Evolutionary conservation across 2,329 filamentous ascomycete genomes (phyloP).

Genomic region (Taxawa tesnikishii): DNA sequence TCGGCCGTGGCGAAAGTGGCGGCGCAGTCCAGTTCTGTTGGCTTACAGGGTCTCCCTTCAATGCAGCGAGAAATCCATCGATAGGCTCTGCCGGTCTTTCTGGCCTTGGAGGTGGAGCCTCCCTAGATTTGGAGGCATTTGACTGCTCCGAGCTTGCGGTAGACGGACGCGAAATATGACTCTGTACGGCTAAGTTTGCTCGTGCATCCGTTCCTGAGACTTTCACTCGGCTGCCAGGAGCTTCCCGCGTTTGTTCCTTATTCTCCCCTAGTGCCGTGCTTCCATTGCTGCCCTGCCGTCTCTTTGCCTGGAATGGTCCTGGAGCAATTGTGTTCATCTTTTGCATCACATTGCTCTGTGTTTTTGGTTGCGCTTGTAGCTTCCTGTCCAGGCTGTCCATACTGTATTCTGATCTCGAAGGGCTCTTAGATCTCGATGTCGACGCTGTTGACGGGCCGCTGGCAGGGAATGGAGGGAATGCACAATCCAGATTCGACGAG

Average conservation of each 20-base stretch:
- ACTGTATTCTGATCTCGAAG: background rate
- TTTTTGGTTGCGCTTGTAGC: slow-evolving; percentile 29
- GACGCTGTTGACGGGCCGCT: slow-evolving; percentile 14
- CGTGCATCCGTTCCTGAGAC: too few species aligned
- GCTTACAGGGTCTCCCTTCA: slow-evolving; percentile 4
- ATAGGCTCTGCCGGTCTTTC: slow-evolving; percentile 15
- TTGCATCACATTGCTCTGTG: slow-evolving; percentile 34
- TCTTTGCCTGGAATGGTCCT: slow-evolving; percentile 45
- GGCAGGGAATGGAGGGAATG: slow-evolving; percentile 41
- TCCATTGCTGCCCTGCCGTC: background rate
- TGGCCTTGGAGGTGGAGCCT: slow-evolving; percentile 16
- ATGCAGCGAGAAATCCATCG: slow-evolving; percentile 8
- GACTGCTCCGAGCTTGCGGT: too few species aligned
- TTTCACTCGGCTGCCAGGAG: too few species aligned
- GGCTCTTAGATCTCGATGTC: slow-evolving; percentile 13
- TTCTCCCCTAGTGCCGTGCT: background rate
- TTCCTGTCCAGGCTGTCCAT: slow-evolving; percentile 18
- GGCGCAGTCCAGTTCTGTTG: slow-evolving; percentile 2
- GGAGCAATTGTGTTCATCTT: slow-evolving; percentile 51
- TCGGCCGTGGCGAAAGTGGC: slow-evolving; percentile 5
- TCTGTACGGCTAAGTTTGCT: too few species aligned
- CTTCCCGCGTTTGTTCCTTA: too few species aligned
- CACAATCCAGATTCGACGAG: slow-evolving; percentile 33
- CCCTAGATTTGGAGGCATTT: too few species aligned
- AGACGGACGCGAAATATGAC: too few species aligned